Conservation (phyloP, 2,329 filamentous ascomycete genomes). For the Grosmannia huntii region DNA sequence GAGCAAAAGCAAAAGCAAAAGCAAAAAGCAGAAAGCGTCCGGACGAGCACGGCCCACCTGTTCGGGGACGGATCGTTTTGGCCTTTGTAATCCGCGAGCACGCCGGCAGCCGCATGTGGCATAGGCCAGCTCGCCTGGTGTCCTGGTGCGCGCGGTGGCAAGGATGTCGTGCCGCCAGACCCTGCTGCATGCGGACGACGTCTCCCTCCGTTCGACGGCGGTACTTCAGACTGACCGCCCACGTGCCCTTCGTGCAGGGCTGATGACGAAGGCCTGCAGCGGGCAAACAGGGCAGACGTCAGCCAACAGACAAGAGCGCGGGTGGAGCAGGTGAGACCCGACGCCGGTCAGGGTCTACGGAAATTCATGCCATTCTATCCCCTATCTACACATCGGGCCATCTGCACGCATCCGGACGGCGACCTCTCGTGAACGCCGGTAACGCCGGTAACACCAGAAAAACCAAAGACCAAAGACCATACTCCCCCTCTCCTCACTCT, state of each 20-base stretch:
- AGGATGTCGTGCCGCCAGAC: neutral
- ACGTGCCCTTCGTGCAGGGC: neutral
- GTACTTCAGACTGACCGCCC: neutral
- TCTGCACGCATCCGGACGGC: neutral
- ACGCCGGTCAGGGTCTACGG: neutral
- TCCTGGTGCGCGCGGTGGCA: neutral
- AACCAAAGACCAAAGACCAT: neutral
- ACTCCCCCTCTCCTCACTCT: neutral
- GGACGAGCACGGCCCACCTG: neutral
- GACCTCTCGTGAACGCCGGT: neutral
- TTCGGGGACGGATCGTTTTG: neutral
- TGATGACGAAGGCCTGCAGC: neutral
- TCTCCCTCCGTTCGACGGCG: neutral
- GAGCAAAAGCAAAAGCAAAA: no score
- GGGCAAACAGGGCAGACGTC: neutral
- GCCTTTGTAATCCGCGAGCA: neutral
- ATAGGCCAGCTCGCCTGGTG: neutral
- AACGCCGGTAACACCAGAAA: no score
- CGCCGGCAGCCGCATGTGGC: neutral
- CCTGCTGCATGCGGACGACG: neutral
- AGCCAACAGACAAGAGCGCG: neutral
- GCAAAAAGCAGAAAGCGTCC: neutral
- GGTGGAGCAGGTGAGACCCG: neutral
- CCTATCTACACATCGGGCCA: neutral
- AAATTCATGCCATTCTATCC: neutral